phyloP scores from a whole-genome alignment of 306 rosid genomes.

The Bauhinia variegata region DNA sequence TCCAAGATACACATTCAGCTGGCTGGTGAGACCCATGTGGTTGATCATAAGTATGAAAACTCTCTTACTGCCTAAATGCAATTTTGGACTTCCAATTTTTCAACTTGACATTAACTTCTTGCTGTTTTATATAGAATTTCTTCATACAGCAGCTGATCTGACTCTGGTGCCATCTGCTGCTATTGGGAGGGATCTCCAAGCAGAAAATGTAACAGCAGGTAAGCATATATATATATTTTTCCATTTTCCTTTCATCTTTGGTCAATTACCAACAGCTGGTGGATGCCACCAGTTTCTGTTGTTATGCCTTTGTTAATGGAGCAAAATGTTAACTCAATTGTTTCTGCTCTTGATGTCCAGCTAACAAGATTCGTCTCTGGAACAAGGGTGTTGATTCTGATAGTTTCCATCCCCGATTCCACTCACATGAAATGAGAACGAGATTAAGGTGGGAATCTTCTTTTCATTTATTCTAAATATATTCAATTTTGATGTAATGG shows the following conservation, averaged over 20 bases:
- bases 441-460: constrained; percentile 63
- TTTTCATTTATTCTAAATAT: constrained; percentile 14
- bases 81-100: constrained; percentile 18
- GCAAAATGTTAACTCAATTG: constrained; percentile 12
- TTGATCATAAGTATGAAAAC: constrained; percentile 74
- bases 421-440: constrained; percentile 81
- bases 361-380: constrained; percentile 95
- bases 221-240: constrained; percentile 33
- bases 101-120: constrained; percentile 29
- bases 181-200: constrained; percentile 77
- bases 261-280: constrained; percentile 5
- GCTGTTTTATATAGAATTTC: constrained; percentile 65
- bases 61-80: constrained; percentile 24
- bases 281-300: background rate
- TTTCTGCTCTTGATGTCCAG: constrained; percentile 53
- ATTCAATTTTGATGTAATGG: constrained; percentile 10
- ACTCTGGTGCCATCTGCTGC: constrained; percentile 99
- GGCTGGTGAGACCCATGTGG: constrained; percentile 99
- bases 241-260: constrained; percentile 7
- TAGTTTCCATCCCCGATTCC: constrained; percentile 81
- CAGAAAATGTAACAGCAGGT: constrained; percentile 85
- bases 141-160: constrained; percentile 95
- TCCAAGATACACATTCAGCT: constrained; percentile 97
- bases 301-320: background rate
- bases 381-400: constrained; percentile 96